Evolutionary conservation across 2,329 filamentous ascomycete species (phyloP).

Genomic region (Niveomyces coronatus): DNA sequence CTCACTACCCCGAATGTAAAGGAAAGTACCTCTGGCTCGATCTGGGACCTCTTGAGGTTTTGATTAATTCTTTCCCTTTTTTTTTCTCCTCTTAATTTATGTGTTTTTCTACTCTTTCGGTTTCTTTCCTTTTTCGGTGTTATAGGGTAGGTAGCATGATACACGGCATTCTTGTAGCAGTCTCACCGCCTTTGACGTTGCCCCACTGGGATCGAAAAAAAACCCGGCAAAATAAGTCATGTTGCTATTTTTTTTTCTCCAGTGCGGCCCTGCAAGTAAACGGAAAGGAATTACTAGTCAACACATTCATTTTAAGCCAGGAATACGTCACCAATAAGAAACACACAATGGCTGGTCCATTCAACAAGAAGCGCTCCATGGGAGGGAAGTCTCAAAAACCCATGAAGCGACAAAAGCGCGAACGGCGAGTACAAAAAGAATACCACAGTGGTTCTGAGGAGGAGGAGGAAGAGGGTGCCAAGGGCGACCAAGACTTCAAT

Average conservation of each 20-base stretch:
- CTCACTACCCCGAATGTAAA: slow-evolving; percentile 34
- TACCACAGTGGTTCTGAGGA: slow-evolving; percentile 45
- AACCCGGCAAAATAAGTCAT: slow-evolving; percentile 3
- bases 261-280: too few relatives aligned
- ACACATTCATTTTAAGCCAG: not conserved
- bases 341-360: slow-evolving; percentile 20
- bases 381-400: slow-evolving; percentile 28
- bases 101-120: not conserved
- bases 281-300: too few relatives aligned
- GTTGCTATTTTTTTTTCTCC: slow-evolving; percentile 5
- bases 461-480: slow-evolving; percentile 28
- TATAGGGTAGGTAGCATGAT: too few relatives aligned
- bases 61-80: not conserved
- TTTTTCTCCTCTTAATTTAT: too few relatives aligned
- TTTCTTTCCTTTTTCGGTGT: not conserved
- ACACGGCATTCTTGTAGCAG: too few relatives aligned
- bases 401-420: slow-evolving; percentile 41
- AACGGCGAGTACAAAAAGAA: slow-evolving; percentile 26
- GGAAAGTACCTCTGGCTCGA: slow-evolving; percentile 18
- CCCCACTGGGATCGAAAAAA: slow-evolving; percentile 7
- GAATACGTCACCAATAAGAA: not conserved
- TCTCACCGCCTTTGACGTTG: slow-evolving; percentile 2
- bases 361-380: slow-evolving; percentile 23
- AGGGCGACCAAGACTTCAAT: slow-evolving; percentile 33
- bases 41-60: slow-evolving; percentile 35